Evolutionary conservation across 1,284 basidiomycete species (phyloP).

Genomic region (Trametes sp.): DNA sequence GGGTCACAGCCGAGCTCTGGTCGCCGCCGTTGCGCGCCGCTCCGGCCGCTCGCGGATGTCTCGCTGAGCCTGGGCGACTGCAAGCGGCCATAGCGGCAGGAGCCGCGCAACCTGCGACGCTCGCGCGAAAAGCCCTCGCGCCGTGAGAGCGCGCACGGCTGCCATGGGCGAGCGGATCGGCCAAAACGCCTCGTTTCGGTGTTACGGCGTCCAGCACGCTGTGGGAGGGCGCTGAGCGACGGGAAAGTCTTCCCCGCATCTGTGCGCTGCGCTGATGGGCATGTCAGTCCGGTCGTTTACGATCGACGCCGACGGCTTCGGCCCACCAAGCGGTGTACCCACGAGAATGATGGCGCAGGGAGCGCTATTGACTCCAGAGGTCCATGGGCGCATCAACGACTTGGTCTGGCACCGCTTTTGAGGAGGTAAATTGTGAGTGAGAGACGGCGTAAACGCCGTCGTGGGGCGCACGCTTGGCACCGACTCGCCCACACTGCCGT

Average conservation of each 20-base stretch:
- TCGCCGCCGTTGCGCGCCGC: neutral
- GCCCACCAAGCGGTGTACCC: neutral
- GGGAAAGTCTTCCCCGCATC: neutral
- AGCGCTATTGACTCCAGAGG: neutral
- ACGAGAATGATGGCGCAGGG: neutral
- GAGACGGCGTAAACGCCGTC: constrained; percentile 3
- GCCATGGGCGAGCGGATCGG: neutral
- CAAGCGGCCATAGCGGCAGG: no score
- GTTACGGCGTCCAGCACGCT: neutral
- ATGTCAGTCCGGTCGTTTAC: neutral
- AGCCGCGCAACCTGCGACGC: neutral
- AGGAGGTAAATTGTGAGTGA: constrained; percentile 1
- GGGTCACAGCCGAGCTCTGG: neutral
- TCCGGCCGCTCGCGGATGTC: neutral
- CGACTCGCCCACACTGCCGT: neutral
- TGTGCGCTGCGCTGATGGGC: constrained; percentile 3
- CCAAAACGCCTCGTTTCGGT: constrained; percentile 2
- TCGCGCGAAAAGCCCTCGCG: constrained; percentile 4
- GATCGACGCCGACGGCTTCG: neutral
- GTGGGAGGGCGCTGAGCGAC: neutral
- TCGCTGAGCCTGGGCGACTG: neutral
- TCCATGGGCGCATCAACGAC: neutral
- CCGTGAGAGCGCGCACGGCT: neutral
- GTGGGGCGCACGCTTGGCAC: neutral
- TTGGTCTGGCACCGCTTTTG: constrained; percentile 4